Conservation (phyloP, 176 grass and related monocot species). For the Alloteropsis semialata region DNA sequence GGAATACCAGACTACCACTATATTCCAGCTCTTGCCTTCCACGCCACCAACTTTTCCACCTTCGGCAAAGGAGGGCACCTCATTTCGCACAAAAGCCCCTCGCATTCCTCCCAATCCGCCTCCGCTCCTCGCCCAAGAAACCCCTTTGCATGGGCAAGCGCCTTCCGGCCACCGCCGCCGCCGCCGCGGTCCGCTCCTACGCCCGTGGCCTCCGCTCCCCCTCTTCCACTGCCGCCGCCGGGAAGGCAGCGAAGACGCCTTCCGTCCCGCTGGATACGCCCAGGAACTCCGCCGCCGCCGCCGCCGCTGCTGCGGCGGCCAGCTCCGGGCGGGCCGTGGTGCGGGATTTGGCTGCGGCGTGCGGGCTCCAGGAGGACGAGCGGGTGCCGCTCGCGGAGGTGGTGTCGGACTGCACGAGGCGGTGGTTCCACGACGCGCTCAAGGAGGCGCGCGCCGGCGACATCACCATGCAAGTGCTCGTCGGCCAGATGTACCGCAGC, state of each 20-base stretch:
- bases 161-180: conserved; percentile 38
- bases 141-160: conserved; percentile 58
- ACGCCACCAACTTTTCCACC: conserved; percentile 37
- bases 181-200: conserved; percentile 44
- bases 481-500: conserved; percentile 95
- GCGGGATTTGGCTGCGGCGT: conserved; percentile 41
- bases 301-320: conserved; percentile 18
- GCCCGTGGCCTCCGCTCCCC: not conserved
- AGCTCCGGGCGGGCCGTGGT: conserved; percentile 26
- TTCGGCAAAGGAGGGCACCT: conserved; percentile 28
- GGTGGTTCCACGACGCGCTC: conserved; percentile 96
- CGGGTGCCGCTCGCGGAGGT: conserved; percentile 66
- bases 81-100: conserved; percentile 24
- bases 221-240: not conserved
- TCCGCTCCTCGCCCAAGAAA: conserved; percentile 15
- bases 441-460: conserved; percentile 84
- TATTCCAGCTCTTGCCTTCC: conserved; percentile 5
- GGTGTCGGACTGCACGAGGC: conserved; percentile 72
- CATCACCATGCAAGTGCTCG: conserved; percentile 82
- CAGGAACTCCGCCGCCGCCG: conserved; percentile 37
- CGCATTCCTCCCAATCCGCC: not conserved
- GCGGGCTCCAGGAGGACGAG: conserved; percentile 40
- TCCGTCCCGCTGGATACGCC: conserved; percentile 41
- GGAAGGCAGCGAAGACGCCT: conserved; percentile 26
- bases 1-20: too few relatives aligned